These are phyloP conservation scores for Xylariales sp. DNA, from an alignment of 2,329 filamentous ascomycete species.

Conservation along the genomic window DNA sequence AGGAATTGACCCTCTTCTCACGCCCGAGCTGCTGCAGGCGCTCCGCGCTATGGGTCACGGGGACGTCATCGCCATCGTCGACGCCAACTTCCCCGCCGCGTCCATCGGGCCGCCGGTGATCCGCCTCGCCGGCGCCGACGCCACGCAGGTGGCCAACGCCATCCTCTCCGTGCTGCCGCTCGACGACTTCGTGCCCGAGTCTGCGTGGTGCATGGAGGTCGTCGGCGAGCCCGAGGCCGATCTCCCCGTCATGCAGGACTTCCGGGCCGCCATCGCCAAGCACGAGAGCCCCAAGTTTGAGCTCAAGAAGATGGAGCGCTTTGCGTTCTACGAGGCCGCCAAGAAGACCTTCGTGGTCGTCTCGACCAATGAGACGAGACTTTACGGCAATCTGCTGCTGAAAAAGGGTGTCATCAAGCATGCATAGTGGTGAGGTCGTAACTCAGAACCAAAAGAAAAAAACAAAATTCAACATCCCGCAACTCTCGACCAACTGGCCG, in stretches of 20 bases:
- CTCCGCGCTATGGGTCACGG: slow-evolving; percentile 10
- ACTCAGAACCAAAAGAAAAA: no score
- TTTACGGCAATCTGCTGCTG: slow-evolving; percentile 11
- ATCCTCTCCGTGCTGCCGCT: slow-evolving; percentile 8
- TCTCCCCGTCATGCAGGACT: slow-evolving; percentile 6
- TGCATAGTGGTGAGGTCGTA: no score
- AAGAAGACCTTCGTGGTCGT: slow-evolving; percentile 9
- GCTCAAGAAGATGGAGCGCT: slow-evolving; percentile 9
- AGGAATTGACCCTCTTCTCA: slow-evolving; percentile 10
- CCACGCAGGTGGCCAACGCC: slow-evolving; percentile 5
- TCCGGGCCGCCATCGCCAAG: slow-evolving; percentile 5
- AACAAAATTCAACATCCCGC: no score
- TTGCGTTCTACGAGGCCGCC: slow-evolving; percentile 9
- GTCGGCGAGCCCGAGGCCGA: slow-evolving; percentile 6
- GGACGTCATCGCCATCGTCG: slow-evolving; percentile 10
- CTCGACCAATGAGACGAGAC: slow-evolving; percentile 9
- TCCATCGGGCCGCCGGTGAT: slow-evolving; percentile 3
- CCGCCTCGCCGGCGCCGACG: slow-evolving; percentile 1
- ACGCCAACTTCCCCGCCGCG: slow-evolving; percentile 9
- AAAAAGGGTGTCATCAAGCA: slow-evolving; percentile 12
- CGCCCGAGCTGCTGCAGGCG: slow-evolving; percentile 9
- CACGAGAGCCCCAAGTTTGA: slow-evolving; percentile 6
- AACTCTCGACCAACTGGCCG: no score
- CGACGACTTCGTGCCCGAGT: slow-evolving; percentile 8
- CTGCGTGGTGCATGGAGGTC: slow-evolving; percentile 10